Base-by-base conservation (phyloP, 1,139 yeast genomes). In the Yamadazyma oceani region DNA sequence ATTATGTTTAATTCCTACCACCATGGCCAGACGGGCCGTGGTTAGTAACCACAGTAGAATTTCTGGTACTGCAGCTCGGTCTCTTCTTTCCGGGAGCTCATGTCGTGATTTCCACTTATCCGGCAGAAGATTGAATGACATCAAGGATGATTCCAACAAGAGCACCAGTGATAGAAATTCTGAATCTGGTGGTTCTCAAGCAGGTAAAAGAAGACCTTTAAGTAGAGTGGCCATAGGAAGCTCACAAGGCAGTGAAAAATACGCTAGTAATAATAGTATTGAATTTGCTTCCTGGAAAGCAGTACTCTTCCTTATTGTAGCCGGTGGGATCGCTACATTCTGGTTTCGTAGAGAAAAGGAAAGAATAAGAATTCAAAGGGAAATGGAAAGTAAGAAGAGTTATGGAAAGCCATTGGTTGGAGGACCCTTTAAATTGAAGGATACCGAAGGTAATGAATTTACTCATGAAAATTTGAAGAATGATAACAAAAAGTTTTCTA, bases 331-430 rank as follows among this genome's bases (percentile, higher is more conserved):
- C 0, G 66, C 84, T 39, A 82, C 89, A 5, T 82, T 68, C 55
- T 80, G 79, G 62, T 88, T 89, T 62, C 70, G 75, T 37, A 63
- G 66, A 33, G 95, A 88, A 55, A 87, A 86, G 69, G 80, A 81
- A 57, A 78, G 87, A 57, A 58, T 89, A 35, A 78, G 82, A 46
- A 66, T 81, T 27, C 86, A 87, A 55, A 80, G 80, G 49, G 87
- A 84, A 54, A 92, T 88, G 19, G 96, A 88, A 51, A 78, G 84
- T 32, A 88, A 86, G 55, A 75, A 90, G 59, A 92, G 95, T 13
- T 75, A 85, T 51, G 98, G 98, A 13, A 88, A 83, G 57, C 97
- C 98, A 3, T 71, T 86, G 35, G 85, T 92, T 41, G 98, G 98
- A 14, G 98, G 98, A 0, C 83, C 89, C 5, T 92, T 92, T 60